Conservation (phyloP, 139 green algal species). For the Chlamydomonas applanata region DNA sequence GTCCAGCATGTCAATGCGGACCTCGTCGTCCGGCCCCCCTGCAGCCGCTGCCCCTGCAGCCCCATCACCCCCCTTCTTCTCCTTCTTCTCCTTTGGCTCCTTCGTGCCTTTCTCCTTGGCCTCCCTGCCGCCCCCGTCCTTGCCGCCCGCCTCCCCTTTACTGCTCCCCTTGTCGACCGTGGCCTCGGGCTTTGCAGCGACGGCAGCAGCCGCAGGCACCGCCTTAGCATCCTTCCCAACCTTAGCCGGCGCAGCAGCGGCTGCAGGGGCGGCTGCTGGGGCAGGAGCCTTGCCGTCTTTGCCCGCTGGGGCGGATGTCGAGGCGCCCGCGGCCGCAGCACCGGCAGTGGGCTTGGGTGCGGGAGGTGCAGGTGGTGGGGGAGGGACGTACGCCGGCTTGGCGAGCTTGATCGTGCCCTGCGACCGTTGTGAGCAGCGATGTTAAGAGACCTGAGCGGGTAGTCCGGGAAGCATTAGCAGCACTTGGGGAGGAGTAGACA, state of each 20-base stretch:
- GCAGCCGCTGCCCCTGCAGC: background rate
- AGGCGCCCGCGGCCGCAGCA: background rate
- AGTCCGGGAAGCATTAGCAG: no score
- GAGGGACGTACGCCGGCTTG: constrained; percentile 37
- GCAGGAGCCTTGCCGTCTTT: background rate
- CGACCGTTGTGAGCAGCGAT: no score
- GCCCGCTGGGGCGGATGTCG: background rate
- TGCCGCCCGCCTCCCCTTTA: constrained; percentile 19
- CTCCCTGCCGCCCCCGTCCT: constrained; percentile 22
- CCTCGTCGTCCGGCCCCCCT: constrained; percentile 26
- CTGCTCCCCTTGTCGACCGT: constrained; percentile 16
- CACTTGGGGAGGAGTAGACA: no score
- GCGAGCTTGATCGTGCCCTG: constrained; percentile 15
- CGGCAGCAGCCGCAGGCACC: background rate
- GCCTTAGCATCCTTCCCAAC: constrained; percentile 12
- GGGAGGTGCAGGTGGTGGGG: constrained; percentile 21
- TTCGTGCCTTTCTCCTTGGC: background rate
- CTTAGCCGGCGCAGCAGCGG: constrained; percentile 10
- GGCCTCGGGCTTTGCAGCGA: background rate
- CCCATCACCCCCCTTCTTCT: constrained; percentile 13
- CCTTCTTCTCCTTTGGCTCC: constrained; percentile 12
- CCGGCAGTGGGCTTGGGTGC: constrained; percentile 9
- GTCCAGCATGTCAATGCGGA: constrained; percentile 60
- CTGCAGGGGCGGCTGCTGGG: background rate
- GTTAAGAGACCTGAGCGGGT: no score